Percentiles rank a stretch among this genome's conserved stretches.
These are phyloP conservation scores for Debaryomyces fabryi DNA, from an alignment of 1,139 yeast genomes.

Conservation along the genomic window DNA sequence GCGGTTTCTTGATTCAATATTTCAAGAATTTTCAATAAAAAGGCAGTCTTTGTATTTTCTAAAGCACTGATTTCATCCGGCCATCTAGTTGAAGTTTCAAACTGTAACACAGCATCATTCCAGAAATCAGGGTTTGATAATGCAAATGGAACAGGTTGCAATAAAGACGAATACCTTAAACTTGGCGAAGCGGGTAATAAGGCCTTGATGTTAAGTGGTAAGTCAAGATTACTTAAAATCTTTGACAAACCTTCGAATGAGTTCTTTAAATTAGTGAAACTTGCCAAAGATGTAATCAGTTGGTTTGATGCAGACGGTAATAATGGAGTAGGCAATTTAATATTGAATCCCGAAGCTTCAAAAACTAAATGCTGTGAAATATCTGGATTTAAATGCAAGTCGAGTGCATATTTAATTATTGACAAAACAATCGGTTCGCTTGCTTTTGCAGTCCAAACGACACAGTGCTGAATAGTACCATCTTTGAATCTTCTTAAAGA, in stretches of 20 bases:
- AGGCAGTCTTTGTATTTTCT: conserved; percentile 90
- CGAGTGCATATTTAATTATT: conserved; percentile 64
- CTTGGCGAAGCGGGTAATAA: conserved; percentile 73
- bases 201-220: conserved; percentile 75
- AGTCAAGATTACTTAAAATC: conserved; percentile 50
- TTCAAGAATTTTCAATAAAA: conserved; percentile 73
- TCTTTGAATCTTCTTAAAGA: conserved; percentile 89
- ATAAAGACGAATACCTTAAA: conserved; percentile 71
- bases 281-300: conserved; percentile 51
- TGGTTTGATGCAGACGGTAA: conserved; percentile 57
- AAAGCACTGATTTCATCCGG: conserved; percentile 87
- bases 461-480: conserved; percentile 87
- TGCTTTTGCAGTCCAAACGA: conserved; percentile 73
- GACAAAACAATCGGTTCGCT: conserved; percentile 67
- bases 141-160: conserved; percentile 85
- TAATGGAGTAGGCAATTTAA: conserved; percentile 61
- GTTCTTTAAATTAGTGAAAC: conserved; percentile 58
- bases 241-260: conserved; percentile 72
- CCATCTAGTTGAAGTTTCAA: conserved; percentile 92
- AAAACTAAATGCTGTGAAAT: conserved; percentile 44
- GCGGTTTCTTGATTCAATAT: conserved; percentile 51
- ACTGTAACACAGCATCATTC: conserved; percentile 79
- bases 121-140: conserved; percentile 75
- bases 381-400: conserved; percentile 60
- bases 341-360: conserved; percentile 47